Conservation (phyloP, 257 asterid genomes). For the Solanum raphanifolium region DNA sequence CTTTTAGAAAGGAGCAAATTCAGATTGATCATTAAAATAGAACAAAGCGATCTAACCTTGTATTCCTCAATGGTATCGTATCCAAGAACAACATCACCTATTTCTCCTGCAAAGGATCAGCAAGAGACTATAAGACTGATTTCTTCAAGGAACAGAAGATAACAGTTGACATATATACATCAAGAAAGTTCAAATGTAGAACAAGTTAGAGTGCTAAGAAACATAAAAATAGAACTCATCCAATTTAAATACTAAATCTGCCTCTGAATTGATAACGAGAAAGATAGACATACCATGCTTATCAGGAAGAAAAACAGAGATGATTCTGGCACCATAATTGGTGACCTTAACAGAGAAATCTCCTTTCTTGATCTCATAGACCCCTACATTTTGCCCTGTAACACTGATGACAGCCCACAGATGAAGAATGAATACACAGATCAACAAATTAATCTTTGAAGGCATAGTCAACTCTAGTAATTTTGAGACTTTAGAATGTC, state of each 20-base stretch:
- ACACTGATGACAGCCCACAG: background rate
- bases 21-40: background rate
- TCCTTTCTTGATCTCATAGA: slow-evolving; percentile 7
- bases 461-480: background rate
- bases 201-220: background rate
- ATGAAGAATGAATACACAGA: slow-evolving; percentile 16
- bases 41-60: slow-evolving; percentile 21
- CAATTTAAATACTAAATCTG: background rate
- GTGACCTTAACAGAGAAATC: slow-evolving; percentile 6
- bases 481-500: background rate
- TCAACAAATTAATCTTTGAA: slow-evolving; percentile 7
- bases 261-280: background rate
- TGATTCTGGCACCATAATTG: slow-evolving; percentile 9
- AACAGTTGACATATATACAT: background rate
- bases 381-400: background rate
- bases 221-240: background rate
- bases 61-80: slow-evolving; percentile 52
- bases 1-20: background rate
- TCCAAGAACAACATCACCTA: slow-evolving; percentile 71
- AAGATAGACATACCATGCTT: background rate
- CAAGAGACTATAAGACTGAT: background rate
- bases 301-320: slow-evolving; percentile 9
- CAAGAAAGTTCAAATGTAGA: background rate
- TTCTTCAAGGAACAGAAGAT: background rate
- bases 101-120: slow-evolving; percentile 30